These are phyloP conservation scores for Hypericum perforatum DNA, from an alignment of 345 rosid genomes.

Conservation along the genomic window DNA sequence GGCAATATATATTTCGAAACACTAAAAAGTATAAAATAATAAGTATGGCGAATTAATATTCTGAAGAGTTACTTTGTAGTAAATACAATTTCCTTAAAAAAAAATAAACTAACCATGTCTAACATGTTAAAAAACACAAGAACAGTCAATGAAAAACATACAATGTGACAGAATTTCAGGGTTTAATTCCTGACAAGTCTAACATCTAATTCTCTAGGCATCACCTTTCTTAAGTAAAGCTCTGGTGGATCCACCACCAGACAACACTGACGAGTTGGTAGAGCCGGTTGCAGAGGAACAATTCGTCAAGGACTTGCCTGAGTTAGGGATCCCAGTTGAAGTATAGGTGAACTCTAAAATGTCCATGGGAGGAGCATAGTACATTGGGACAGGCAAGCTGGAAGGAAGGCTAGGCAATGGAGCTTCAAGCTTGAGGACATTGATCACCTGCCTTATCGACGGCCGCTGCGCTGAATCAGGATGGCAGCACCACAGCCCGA, in stretches of 20 bases:
- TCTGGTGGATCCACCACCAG: conserved; percentile 7
- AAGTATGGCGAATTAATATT: too few relatives aligned
- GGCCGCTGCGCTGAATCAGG: conserved; percentile 15
- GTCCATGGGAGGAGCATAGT: conserved; percentile 16
- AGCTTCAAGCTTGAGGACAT: conserved; percentile 19
- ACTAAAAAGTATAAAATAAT: too few relatives aligned
- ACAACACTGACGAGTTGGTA: conserved; percentile 4
- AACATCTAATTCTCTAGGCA: too few relatives aligned
- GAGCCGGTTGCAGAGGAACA: conserved; percentile 8
- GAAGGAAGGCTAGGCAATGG: conserved; percentile 16
- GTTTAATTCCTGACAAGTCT: too few relatives aligned
- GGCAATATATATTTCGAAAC: too few relatives aligned
- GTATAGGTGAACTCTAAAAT: conserved; percentile 14
- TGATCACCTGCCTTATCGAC: conserved; percentile 18
- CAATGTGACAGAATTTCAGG: too few relatives aligned
- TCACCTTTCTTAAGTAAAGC: conserved; percentile 4
- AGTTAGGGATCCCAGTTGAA: conserved; percentile 8
- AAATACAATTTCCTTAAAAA: too few relatives aligned
- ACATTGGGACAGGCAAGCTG: conserved; percentile 19
- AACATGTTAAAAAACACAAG: too few relatives aligned
- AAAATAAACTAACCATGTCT: too few relatives aligned
- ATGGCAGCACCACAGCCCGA: conserved; percentile 24
- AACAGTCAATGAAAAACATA: too few relatives aligned
- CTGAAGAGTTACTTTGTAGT: too few relatives aligned
- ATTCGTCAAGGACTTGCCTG: neutral